phyloP scores from a whole-genome alignment of 768 basidiomycete genomes.

The Gymnopilus dilepis region DNA sequence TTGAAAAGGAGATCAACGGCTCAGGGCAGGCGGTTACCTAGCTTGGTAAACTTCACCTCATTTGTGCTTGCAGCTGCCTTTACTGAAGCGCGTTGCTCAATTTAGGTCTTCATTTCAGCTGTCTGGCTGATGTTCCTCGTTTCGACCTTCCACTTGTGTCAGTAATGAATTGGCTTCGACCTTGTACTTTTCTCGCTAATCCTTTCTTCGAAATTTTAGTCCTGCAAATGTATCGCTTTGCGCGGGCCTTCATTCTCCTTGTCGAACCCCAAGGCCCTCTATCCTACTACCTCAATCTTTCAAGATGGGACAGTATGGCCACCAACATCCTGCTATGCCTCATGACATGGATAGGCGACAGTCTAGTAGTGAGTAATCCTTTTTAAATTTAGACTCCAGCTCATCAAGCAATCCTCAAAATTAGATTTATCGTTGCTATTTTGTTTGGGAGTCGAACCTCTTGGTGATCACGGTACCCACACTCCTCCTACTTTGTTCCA shows the following conservation, averaged over 20 bases:
- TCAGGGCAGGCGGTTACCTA: neutral
- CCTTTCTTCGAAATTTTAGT: neutral
- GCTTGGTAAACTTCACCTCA: neutral
- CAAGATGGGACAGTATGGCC: slow-evolving; percentile 31
- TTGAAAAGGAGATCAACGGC: neutral
- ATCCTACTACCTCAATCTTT: slow-evolving; percentile 28
- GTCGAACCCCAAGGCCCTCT: slow-evolving; percentile 24
- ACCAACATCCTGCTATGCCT: slow-evolving; percentile 28
- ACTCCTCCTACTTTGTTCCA: slow-evolving; percentile 26
- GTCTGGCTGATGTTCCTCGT: slow-evolving; percentile 1
- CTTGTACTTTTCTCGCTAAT: neutral
- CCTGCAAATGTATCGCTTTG: slow-evolving; percentile 27
- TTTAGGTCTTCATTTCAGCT: neutral
- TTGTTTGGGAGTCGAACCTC: slow-evolving; percentile 31
- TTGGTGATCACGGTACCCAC: slow-evolving; percentile 29
- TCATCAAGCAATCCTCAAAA: slow-evolving; percentile 3
- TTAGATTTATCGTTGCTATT: slow-evolving; percentile 37
- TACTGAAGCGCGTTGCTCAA: neutral
- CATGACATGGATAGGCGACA: slow-evolving; percentile 36
- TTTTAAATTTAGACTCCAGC: neutral
- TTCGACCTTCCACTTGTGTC: slow-evolving; percentile 1
- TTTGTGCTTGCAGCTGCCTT: neutral
- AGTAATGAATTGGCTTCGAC: neutral
- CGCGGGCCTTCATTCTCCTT: slow-evolving; percentile 26
- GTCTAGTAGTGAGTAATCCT: slow-evolving; percentile 21